These are phyloP conservation scores for Colletotrichum siamense DNA, from an alignment of 2,329 filamentous ascomycete species.

Conservation along the genomic window DNA sequence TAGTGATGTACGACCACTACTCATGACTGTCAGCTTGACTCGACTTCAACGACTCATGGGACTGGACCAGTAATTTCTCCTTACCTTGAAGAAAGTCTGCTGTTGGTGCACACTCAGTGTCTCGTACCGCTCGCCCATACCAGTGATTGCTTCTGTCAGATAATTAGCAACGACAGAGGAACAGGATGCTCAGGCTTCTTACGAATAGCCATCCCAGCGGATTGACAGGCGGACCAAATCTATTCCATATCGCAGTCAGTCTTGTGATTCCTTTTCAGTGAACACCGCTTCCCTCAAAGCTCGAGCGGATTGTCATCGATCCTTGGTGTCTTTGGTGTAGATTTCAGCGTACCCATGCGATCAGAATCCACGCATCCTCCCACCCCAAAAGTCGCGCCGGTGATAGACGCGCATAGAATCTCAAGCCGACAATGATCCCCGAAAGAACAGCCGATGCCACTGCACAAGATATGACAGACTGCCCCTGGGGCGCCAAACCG, in stretches of 20 bases:
- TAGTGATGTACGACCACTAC: constrained; percentile 22
- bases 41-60: not conserved
- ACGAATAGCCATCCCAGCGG: constrained; percentile 6
- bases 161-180: not conserved
- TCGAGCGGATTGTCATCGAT: accelerated
- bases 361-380: constrained; percentile 13
- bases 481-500: not conserved
- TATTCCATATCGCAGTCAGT: not conserved
- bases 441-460: not conserved
- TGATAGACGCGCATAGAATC: constrained; percentile 7
- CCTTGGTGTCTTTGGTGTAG: not conserved
- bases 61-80: not conserved
- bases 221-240: not conserved
- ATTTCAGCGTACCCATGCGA: constrained; percentile 1
- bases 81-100: constrained; percentile 9
- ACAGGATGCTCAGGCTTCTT: not conserved
- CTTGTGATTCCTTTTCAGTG: accelerated
- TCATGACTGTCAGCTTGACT: not conserved
- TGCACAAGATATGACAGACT: constrained; percentile 9
- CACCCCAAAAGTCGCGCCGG: not conserved
- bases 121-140: not conserved
- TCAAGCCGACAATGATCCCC: constrained; percentile 3
- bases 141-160: not conserved
- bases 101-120: not conserved
- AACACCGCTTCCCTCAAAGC: not conserved